These are phyloP conservation scores for Ochromonas danica DNA, from an alignment of 108 stramenopile genomes.

Conservation along the genomic window DNA sequence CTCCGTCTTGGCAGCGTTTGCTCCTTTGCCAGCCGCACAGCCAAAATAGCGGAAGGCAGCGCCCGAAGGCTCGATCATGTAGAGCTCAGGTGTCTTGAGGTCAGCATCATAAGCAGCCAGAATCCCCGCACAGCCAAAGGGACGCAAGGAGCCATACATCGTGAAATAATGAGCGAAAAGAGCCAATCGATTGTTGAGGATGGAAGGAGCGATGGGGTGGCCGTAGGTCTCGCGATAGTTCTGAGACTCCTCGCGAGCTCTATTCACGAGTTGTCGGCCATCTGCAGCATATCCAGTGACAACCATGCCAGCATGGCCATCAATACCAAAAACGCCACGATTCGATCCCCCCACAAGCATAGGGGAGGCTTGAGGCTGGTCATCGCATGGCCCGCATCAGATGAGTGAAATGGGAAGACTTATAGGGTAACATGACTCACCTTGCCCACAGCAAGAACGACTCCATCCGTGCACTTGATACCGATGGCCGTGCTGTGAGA, in stretches of 20 bases:
- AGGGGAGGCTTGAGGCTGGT: conserved; percentile 11
- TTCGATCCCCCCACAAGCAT: conserved; percentile 32
- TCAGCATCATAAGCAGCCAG: conserved; percentile 86
- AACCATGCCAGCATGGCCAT: conserved; percentile 26
- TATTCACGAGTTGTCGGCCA: conserved; percentile 82
- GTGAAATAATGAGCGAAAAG: conserved; percentile 97
- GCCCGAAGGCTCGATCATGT: conserved; percentile 92
- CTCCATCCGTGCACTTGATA: conserved; percentile 86
- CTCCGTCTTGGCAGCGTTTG: conserved; percentile 96
- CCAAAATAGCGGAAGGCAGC: conserved; percentile 82
- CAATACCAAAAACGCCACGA: conserved; percentile 34
- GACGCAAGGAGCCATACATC: conserved; percentile 85
- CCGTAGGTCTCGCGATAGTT: conserved; percentile 81
- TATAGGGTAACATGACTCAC: conserved; percentile 49
- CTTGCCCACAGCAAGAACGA: conserved; percentile 93
- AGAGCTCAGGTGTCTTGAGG: conserved; percentile 69
- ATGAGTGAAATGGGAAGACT: too few species aligned
- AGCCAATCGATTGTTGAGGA: conserved; percentile 80
- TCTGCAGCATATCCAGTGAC: conserved; percentile 91
- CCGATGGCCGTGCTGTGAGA: conserved; percentile 78
- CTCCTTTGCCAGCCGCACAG: conserved; percentile 91
- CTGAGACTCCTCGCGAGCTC: conserved; percentile 79
- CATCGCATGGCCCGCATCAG: too few species aligned
- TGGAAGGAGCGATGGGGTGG: conserved; percentile 67
- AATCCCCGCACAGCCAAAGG: conserved; percentile 84